Conservation (phyloP, 352 stramenopile species). For the Phytophthora meadii region DNA sequence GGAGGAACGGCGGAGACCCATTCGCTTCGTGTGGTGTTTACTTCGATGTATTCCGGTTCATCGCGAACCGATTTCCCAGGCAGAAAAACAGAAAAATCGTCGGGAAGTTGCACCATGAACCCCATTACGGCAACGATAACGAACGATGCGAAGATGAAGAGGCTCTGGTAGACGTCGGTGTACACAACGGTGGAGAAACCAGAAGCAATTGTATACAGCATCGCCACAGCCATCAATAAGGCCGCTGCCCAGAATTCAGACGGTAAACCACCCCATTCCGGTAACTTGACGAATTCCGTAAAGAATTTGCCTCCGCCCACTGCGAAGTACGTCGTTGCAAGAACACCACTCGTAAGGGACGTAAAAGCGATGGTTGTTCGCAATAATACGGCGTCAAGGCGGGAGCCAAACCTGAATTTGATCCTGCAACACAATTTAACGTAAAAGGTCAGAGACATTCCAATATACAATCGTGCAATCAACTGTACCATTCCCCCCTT, state of each 20-base stretch:
- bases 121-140: constrained; percentile 67
- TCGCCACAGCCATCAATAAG: constrained; percentile 69
- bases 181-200: constrained; percentile 82
- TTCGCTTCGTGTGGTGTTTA: constrained; percentile 53
- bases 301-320: constrained; percentile 83
- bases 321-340: constrained; percentile 81
- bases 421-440: constrained; percentile 48
- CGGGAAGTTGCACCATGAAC: constrained; percentile 59
- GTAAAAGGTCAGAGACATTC: constrained; percentile 2
- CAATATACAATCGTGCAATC: not conserved
- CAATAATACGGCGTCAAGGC: constrained; percentile 57
- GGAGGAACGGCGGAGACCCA: constrained; percentile 61
- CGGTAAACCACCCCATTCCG: constrained; percentile 60
- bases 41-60: constrained; percentile 48
- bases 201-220: constrained; percentile 77
- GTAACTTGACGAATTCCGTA: constrained; percentile 74
- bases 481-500: constrained; percentile 69
- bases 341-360: constrained; percentile 67
- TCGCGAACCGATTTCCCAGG: constrained; percentile 45
- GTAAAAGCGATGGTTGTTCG: constrained; percentile 76
- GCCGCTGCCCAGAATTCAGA: constrained; percentile 77
- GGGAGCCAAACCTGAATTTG: constrained; percentile 79
- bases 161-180: constrained; percentile 84
- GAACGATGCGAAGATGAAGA: constrained; percentile 86
- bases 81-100: constrained; percentile 68